phyloP scores from a whole-genome alignment of 768 basidiomycete genomes.

The Suillus tomentosus region DNA sequence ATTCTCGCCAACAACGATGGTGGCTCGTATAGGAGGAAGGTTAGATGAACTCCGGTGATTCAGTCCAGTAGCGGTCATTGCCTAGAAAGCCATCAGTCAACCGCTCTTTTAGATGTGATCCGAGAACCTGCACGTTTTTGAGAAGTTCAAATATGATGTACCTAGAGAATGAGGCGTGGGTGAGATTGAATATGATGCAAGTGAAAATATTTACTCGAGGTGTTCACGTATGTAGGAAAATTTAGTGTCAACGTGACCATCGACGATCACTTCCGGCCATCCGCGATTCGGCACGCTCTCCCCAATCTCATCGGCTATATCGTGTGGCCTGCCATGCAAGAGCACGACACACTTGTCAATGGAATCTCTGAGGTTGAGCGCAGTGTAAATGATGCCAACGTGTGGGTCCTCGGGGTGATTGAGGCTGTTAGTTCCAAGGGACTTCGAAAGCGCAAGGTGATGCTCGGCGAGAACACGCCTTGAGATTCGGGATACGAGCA shows the following conservation, averaged over 20 bases:
- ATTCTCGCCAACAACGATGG: constrained; percentile 73
- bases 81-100: constrained; percentile 40
- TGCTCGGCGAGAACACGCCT: constrained; percentile 88
- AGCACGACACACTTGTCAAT: constrained; percentile 69
- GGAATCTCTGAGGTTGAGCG: constrained; percentile 65
- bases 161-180: constrained; percentile 37
- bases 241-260: constrained; percentile 68
- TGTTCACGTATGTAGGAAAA: constrained; percentile 89
- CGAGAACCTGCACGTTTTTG: constrained; percentile 70
- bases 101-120: not conserved
- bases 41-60: constrained; percentile 45
- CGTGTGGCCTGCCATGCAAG: constrained; percentile 49
- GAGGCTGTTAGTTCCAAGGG: constrained; percentile 39
- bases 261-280: constrained; percentile 69
- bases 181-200: not conserved
- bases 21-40: constrained; percentile 69
- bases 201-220: constrained; percentile 59
- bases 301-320: constrained; percentile 41
- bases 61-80: constrained; percentile 67
- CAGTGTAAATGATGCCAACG: constrained; percentile 86
- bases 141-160: constrained; percentile 89
- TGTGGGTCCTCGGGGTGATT: constrained; percentile 51
- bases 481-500: constrained; percentile 90
- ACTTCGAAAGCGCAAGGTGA: constrained; percentile 78
- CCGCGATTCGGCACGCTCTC: constrained; percentile 29